Evolutionary conservation across 441 rosid species (phyloP), one percentile per base, ranked within the genome.

Genomic region (Pelargonium fulgidum): DNA sequence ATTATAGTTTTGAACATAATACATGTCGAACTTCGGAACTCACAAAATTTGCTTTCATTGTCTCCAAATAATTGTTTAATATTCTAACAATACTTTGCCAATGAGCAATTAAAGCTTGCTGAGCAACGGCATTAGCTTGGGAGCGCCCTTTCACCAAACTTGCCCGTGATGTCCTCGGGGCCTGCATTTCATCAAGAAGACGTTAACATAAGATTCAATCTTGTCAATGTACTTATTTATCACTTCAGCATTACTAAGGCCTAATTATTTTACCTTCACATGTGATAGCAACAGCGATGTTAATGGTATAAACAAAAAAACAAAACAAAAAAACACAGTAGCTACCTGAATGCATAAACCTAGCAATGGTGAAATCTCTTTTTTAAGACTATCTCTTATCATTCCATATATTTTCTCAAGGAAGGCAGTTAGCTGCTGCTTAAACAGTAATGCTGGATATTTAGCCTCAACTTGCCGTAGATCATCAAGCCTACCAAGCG

Each of bases 401-500:
- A 93, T 89, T 81, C 99, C 98, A 85, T 96, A 96, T 77, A 96
- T 88, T 85, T 96, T 96, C 87, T 96, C 98, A 65, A 93, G 96
- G 87, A 85, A 96, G 70, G 99, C 99, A 20, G 99, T 96, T 72
- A 96, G 97, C 85, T 96, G 99, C 84, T 96, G 99, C 81, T 96
- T 96, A 81, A 96, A 96, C 75, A 96, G 92, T 74, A 96, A 84
- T 13, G 99, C 99, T 4, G 99, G 99, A 81, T 96, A 96, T 78
- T 96, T 93, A 70, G 99, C 98, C 82, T 96, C 99, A 71, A 96
- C 99, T 79, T 96, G 99, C 59, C 96, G 82, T 70, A 90, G 72
- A 79, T 91, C 97, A 76, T 96, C 98, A 74, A 85, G 84, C 78
- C 93, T 89, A 69, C 89, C 84, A 80, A 88, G 79, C 42, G 89